Conservation (phyloP, 2,329 filamentous ascomycete genomes). For the Zymoseptoria passerinii region DNA sequence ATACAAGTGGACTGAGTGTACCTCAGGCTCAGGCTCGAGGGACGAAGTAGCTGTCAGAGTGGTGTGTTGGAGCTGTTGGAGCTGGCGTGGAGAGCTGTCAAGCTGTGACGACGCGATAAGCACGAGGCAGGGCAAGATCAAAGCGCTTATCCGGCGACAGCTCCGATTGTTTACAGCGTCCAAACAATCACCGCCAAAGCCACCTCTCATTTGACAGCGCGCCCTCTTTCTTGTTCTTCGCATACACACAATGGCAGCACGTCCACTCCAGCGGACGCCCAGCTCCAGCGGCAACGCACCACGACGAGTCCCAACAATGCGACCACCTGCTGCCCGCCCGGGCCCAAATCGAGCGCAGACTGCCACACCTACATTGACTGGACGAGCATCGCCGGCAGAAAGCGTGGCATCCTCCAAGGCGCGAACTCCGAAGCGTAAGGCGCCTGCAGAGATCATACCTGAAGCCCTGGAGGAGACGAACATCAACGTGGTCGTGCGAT, state of each 20-base stretch:
- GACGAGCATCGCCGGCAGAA: constrained; percentile 60
- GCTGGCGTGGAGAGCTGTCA: background rate
- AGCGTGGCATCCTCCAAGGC: constrained; percentile 55
- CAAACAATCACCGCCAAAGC: no score
- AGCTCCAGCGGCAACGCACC: constrained; percentile 7
- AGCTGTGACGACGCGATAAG: background rate
- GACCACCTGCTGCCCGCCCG: constrained; percentile 43
- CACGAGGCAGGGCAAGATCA: background rate
- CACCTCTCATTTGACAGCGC: no score
- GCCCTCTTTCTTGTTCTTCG: no score
- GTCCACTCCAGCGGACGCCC: constrained; percentile 5
- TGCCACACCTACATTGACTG: constrained; percentile 37
- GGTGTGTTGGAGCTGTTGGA: no score
- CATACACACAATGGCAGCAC: constrained; percentile 6
- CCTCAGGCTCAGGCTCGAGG: no score
- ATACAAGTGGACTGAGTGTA: no score
- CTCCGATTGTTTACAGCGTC: background rate
- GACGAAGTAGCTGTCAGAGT: no score
- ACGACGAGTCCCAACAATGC: constrained; percentile 35
- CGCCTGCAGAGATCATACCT: constrained; percentile 59
- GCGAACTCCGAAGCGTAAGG: constrained; percentile 68
- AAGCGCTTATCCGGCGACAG: background rate
- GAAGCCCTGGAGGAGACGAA: constrained; percentile 74
- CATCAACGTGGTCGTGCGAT: constrained; percentile 94
- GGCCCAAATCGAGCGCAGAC: constrained; percentile 38